Base-by-base conservation (phyloP, 495 filamentous ascomycete genomes). In the Lepraria neglecta region DNA sequence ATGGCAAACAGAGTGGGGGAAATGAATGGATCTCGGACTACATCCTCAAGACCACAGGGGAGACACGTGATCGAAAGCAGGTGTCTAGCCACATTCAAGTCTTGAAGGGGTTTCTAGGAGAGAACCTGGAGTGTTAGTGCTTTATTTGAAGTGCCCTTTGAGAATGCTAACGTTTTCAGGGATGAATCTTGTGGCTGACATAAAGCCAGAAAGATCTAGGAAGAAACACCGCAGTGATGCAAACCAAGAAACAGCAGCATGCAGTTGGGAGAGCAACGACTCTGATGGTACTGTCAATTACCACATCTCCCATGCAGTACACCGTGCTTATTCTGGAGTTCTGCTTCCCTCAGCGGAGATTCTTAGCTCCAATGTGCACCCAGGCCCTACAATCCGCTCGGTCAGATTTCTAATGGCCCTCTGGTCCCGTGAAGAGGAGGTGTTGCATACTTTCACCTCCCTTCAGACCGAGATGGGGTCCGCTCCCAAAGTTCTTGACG, bases 11-110 rank as follows among this genome's bases (percentile, higher is more conserved):
- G 17, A 85, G 86, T 63, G 95, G 94, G 17, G 84, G 94, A 17
- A 98, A 98, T 70, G 92, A 96, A 77, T 78, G 96, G 56, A 94
- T 98, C 68, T 82, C 85, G 43, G 84, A 91, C 65, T 91, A 87
- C 66, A 88, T 98, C 52, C 84, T 80, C 65, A 81, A 82, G 60
- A 75, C 77, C 59, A 90, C 87, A 48, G 87, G 85, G 42, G 84
- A 81, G 66, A 67, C 70, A 38, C 82, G 91, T 60, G 77, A 71
- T 44, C 78, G 94, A 57, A 98, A 98, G 73, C 89, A 95, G 71
- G 89, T 98, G 10, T 97, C 92, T 0, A 97, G 92, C 66, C 94
- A 98, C 72, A 88, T 97, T 61, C 94, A 98, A 76, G 92, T 97
- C n/a, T 74, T 98, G 48, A 96, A 95, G 75, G 84, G 83, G 14